These are phyloP conservation scores for Nevesoporus exiguus DNA, from an alignment of 768 basidiomycete species.

Conservation along the genomic window DNA sequence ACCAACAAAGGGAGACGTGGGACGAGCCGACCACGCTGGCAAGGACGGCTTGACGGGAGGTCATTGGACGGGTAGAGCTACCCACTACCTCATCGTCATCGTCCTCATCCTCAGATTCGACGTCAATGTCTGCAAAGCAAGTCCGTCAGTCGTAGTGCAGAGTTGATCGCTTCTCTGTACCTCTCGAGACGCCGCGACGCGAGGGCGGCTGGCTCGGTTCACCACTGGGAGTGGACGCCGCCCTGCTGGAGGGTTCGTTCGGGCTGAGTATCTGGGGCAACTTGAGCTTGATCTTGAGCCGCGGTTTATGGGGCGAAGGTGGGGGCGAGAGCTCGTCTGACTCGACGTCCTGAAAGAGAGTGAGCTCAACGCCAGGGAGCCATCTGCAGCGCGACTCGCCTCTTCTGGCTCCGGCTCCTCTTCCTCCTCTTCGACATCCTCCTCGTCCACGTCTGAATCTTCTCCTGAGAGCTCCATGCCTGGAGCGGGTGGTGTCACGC, in stretches of 20 bases:
- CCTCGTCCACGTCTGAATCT: slow-evolving; percentile 36
- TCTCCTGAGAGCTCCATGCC: slow-evolving; percentile 26
- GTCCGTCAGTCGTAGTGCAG: neutral
- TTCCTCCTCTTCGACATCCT: slow-evolving; percentile 33
- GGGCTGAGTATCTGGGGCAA: slow-evolving; percentile 40
- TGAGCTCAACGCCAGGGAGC: neutral
- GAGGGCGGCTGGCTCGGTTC: slow-evolving; percentile 25
- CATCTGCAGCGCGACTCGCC: neutral
- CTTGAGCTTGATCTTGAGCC: slow-evolving; percentile 62
- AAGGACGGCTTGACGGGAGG: slow-evolving; percentile 65
- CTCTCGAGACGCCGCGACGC: slow-evolving; percentile 25
- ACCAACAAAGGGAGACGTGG: slow-evolving; percentile 60
- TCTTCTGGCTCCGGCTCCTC: slow-evolving; percentile 19
- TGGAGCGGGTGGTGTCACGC: slow-evolving; percentile 1
- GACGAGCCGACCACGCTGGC: slow-evolving; percentile 65
- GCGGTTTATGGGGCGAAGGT: slow-evolving; percentile 35
- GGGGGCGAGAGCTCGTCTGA: slow-evolving; percentile 35
- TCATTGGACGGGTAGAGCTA: slow-evolving; percentile 40
- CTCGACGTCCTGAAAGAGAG: slow-evolving; percentile 27
- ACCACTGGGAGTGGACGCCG: slow-evolving; percentile 22
- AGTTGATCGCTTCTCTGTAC: neutral
- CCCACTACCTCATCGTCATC: slow-evolving; percentile 40
- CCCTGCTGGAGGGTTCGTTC: slow-evolving; percentile 30
- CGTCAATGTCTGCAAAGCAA: slow-evolving; percentile 29
- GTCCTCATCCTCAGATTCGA: slow-evolving; percentile 38